Percentiles rank a stretch among this genome's conserved stretches.
Conservation (phyloP, 1,284 basidiomycete genomes). For the Pseudozyma hubeiensis region DNA sequence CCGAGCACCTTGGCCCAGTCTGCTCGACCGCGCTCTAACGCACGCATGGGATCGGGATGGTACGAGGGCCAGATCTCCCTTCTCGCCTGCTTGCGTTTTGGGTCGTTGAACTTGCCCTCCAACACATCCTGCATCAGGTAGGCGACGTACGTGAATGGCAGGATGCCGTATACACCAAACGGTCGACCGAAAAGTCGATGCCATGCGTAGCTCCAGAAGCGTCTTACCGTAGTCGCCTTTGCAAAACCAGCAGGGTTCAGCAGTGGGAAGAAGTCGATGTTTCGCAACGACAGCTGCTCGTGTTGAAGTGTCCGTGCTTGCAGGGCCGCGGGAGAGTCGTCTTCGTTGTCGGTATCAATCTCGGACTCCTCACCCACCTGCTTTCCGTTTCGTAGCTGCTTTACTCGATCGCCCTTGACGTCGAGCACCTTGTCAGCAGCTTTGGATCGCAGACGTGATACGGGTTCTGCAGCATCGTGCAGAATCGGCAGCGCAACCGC, state of each 20-base stretch:
- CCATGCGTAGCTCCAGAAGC: conserved; percentile 53
- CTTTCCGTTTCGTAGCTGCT: conserved; percentile 7
- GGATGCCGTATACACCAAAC: conserved; percentile 50
- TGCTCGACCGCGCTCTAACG: conserved; percentile 38
- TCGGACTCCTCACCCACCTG: conserved; percentile 21
- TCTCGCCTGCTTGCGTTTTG: conserved; percentile 32
- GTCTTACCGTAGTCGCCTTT: conserved; percentile 35
- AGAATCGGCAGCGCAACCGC: conserved; percentile 46
- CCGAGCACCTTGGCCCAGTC: conserved; percentile 59
- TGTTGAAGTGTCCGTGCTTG: conserved; percentile 16
- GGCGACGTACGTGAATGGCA: conserved; percentile 44
- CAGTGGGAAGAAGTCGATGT: conserved; percentile 55
- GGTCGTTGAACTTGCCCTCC: conserved; percentile 38
- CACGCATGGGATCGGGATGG: conserved; percentile 48
- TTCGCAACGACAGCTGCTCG: conserved; percentile 43
- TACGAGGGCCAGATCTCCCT: conserved; percentile 39
- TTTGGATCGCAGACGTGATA: not conserved
- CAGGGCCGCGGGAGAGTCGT: conserved; percentile 20
- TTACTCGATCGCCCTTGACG: conserved; percentile 5
- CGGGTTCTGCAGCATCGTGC: conserved; percentile 19
- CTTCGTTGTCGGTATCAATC: conserved; percentile 36
- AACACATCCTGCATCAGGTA: conserved; percentile 30
- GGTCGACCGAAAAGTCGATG: conserved; percentile 50
- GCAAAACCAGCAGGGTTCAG: conserved; percentile 49
- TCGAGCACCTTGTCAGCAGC: not conserved